Evolutionary conservation across 2,329 filamentous ascomycete species (phyloP), one percentile per base, ranked within the genome.

Genomic region (Neoarthrinium moseri): DNA sequence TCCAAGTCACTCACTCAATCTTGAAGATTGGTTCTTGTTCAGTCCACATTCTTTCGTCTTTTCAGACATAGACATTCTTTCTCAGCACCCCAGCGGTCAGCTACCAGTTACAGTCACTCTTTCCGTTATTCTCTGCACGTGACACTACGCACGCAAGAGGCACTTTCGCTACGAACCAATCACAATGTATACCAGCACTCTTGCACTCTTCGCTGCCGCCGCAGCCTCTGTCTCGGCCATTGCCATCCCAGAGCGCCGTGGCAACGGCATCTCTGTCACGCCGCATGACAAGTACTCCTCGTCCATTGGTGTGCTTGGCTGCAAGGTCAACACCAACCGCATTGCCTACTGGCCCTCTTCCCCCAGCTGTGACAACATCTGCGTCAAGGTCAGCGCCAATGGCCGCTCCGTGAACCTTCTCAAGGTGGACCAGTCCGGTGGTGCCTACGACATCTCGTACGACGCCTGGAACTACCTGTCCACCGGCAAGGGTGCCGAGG

Each of bases 381-480:
- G 80, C 63, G 67, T 82, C 56, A 72, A 74, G 61, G 65, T 83
- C 49, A 70, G 66, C 46, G 65, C 75, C 59, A 65, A 58, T 26
- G 74, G 64, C 45, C 74, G 76, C 50, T 69, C 64, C 30, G 61
- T 84, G 46, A 71, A 80, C 54, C 77, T 89, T 43, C 72, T 83
- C 50, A 73, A 73, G 57, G 67, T 83, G 47, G 80, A 82, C 65
- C 64, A 69, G 47, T 81, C 78, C 2, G 69, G 67, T 27, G 78
- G 78, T 46, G 78, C 78, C 41, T 63, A 78, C 58, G 80, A 83
- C 61, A 72, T 83, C 63, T 73, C 68, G 49, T 83, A 81, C 65
- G 78, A 82, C 52, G 78, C 79, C 40, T 83, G 77, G 77, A 80
- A 80, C 68, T 75, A 76, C 56, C 75, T 83, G 32, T 62, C 63